These are phyloP conservation scores for Sclerotiophoma versabilis DNA, from an alignment of 2,329 filamentous ascomycete species.

Conservation along the genomic window DNA sequence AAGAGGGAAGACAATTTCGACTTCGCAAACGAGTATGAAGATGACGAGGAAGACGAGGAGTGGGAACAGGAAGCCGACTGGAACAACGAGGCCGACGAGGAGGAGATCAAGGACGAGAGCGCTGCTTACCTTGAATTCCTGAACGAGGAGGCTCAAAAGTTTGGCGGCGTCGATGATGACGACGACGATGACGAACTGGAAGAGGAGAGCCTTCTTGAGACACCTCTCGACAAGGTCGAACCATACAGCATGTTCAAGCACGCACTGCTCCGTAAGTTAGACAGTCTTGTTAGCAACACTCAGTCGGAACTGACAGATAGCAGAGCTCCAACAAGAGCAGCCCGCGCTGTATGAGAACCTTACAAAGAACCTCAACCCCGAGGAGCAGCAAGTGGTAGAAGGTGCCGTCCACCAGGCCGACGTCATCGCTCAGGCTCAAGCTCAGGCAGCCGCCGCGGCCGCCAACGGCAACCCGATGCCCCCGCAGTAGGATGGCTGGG, in stretches of 20 bases:
- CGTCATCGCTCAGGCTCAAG: slow-evolving; percentile 52
- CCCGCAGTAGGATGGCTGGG: slow-evolving; percentile 24
- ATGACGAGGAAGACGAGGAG: slow-evolving; percentile 81
- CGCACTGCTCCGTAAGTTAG: slow-evolving; percentile 77
- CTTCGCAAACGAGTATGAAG: slow-evolving; percentile 75
- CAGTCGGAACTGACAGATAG: slow-evolving; percentile 35
- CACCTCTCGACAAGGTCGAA: slow-evolving; percentile 92
- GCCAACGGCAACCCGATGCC: slow-evolving; percentile 27
- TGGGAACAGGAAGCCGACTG: slow-evolving; percentile 80
- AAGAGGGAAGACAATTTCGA: slow-evolving; percentile 83
- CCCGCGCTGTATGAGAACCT: slow-evolving; percentile 86
- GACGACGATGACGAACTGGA: slow-evolving; percentile 85
- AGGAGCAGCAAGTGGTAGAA: slow-evolving; percentile 84
- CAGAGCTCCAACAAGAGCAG: slow-evolving; percentile 88
- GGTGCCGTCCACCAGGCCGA: slow-evolving; percentile 77
- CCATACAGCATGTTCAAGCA: slow-evolving; percentile 89
- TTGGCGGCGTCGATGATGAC: slow-evolving; percentile 69
- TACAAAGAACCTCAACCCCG: slow-evolving; percentile 76
- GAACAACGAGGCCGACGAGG: slow-evolving; percentile 70
- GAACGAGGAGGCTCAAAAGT: slow-evolving; percentile 91
- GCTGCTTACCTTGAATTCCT: slow-evolving; percentile 95
- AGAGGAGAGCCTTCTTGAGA: slow-evolving; percentile 91
- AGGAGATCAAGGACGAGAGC: slow-evolving; percentile 84
- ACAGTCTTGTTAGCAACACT: not conserved
- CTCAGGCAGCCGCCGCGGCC: slow-evolving; percentile 31